Percentiles rank a stretch among this genome's conserved stretches.
phyloP scores from a whole-genome alignment of 305 asterid species.

The Nicotiana rustica region DNA sequence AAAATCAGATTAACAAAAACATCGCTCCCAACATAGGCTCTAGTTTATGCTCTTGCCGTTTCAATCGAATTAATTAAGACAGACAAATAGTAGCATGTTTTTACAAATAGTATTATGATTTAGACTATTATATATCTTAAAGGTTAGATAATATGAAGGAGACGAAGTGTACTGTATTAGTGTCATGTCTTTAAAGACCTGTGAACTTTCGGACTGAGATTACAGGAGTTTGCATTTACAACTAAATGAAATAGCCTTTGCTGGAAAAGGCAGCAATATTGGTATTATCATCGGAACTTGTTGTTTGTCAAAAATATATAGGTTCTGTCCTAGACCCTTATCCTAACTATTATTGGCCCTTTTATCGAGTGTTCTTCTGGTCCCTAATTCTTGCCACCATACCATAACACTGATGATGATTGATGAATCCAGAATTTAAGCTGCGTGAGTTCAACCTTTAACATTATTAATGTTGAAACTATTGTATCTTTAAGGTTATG shows the following conservation, averaged over 20 bases:
- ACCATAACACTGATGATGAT: background rate
- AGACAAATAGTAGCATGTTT: no score
- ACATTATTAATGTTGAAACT: background rate
- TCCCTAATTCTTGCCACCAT: background rate
- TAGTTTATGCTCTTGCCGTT: background rate
- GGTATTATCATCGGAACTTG: background rate
- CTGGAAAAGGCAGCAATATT: background rate
- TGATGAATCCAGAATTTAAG: no score
- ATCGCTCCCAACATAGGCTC: background rate
- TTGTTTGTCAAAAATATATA: constrained; percentile 2
- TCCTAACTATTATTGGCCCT: background rate
- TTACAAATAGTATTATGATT: no score
- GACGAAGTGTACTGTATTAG: background rate
- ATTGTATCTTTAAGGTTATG: no score
- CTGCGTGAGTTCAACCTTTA: no score
- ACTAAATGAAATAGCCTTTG: constrained; percentile 4
- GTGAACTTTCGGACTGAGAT: background rate
- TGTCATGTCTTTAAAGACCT: background rate
- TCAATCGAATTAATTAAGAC: no score
- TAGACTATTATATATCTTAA: no score
- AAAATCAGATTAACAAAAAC: background rate
- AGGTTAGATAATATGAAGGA: no score
- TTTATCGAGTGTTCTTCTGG: background rate
- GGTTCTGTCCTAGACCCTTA: constrained; percentile 24
- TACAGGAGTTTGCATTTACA: background rate